phyloP scores from a whole-genome alignment of 148 eudicot species.

The Agrostemma githago region DNA sequence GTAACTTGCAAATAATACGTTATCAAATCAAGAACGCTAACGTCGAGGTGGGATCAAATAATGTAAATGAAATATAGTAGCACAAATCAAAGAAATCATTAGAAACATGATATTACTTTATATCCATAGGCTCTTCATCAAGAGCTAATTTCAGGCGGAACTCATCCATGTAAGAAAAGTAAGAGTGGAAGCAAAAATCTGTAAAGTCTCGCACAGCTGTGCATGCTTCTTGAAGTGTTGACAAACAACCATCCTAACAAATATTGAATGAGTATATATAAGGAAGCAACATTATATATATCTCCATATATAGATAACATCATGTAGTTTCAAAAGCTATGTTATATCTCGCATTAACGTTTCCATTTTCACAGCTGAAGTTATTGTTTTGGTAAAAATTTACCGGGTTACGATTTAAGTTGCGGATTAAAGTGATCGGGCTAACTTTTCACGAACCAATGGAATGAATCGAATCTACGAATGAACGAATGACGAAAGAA shows the following conservation, averaged over 20 bases:
- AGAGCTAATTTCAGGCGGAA: slow-evolving; percentile 49
- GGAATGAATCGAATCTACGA: too few species aligned
- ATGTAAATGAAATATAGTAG: neutral
- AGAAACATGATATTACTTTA: slow-evolving; percentile 40
- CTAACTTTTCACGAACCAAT: too few species aligned
- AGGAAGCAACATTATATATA: neutral
- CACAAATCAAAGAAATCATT: neutral
- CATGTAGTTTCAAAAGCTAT: neutral
- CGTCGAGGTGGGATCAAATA: too few species aligned
- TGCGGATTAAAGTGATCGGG: too few species aligned
- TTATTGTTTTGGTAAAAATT: too few species aligned
- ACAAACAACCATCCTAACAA: slow-evolving; percentile 61
- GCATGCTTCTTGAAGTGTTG: slow-evolving; percentile 55
- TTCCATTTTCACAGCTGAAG: too few species aligned
- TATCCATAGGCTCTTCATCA: slow-evolving; percentile 57
- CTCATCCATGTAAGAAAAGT: slow-evolving; percentile 90
- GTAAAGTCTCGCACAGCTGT: slow-evolving; percentile 73
- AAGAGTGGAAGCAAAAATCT: slow-evolving; percentile 92
- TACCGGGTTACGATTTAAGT: too few species aligned
- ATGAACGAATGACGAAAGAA: too few species aligned
- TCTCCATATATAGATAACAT: neutral
- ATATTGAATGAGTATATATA: neutral
- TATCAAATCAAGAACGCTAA: too few species aligned
- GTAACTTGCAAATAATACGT: too few species aligned
- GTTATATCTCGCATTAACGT: neutral